These are phyloP conservation scores for Themeda triandra DNA, from an alignment of 176 grass and related monocot species.

Conservation along the genomic window DNA sequence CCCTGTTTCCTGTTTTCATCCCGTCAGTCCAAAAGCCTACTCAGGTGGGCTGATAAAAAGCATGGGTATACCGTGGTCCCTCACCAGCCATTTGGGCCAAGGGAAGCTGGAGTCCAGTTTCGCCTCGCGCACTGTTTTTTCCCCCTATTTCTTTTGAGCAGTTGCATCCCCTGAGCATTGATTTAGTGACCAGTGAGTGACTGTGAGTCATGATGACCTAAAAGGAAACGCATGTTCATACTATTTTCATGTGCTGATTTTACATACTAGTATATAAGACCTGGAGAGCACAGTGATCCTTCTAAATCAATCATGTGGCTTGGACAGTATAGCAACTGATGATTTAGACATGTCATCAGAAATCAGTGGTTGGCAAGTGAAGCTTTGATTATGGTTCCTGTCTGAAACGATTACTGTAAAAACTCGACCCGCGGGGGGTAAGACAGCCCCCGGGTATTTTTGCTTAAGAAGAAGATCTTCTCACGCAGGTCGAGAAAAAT, in stretches of 20 bases:
- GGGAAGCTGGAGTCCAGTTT: too few species aligned
- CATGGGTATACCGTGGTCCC: too few species aligned
- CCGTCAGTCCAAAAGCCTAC: neutral
- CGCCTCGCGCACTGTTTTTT: too few species aligned
- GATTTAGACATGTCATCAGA: neutral
- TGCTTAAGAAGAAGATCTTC: too few species aligned
- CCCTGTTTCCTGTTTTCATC: neutral
- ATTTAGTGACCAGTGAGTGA: neutral
- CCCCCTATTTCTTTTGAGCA: too few species aligned
- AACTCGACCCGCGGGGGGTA: too few species aligned
- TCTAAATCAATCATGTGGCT: neutral
- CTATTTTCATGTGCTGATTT: neutral
- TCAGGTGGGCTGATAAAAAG: neutral
- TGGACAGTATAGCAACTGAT: neutral
- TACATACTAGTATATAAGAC: neutral
- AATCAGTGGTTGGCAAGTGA: neutral
- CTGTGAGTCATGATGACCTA: neutral
- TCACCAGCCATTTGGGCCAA: neutral
- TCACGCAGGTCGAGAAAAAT: too few species aligned
- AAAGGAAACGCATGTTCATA: neutral
- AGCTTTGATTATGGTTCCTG: neutral
- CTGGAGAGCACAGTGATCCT: neutral
- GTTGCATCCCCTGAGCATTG: too few species aligned
- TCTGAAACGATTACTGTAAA: neutral
- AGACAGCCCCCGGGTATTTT: too few species aligned